Base-by-base conservation (phyloP, 1,284 basidiomycete genomes). In the Apiotrichum siamense region DNA sequence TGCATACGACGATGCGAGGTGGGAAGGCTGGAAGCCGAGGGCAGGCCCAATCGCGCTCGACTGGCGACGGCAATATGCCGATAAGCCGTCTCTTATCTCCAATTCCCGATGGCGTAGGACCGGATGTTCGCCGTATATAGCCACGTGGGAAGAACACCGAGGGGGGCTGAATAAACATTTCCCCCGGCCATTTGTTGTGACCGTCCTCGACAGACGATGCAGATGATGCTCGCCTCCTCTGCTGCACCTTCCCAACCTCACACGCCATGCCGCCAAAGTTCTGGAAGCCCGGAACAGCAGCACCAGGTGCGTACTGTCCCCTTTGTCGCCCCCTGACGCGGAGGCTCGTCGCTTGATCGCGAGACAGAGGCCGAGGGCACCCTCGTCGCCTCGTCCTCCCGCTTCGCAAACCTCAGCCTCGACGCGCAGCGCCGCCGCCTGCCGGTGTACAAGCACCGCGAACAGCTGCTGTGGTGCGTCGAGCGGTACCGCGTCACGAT, bases 391-490 rank as follows among this genome's bases (percentile, higher is more conserved):
- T 84, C 83, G 46, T 81, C 83, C 0, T 82, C 84, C 1, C 44
- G 54, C 20, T 60, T 61, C 38, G 46, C 57, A 1, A 60, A 69
- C 47, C 61, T 71, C 7, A 82, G 85, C 6, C 79, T 93, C 18
- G 83, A 85, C 55, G 78, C 80, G 20, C 86, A 91, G 62, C 77
- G 90, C 47, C 83, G 87, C 69, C 77, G 83, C 7, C 77, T 97
- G 32, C 92, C 93, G 0, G 94, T 97, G 57, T 85, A 81, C 72
- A 89, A 88, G 66, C 88, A 96, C 69, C 80, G 90, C 85, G 78
- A 86, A 37, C 83, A 84, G 55, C 77, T 97, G 13, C 74, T 97
- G 4, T 87, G 89, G 67, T 84, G 85, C 52, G 75, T 97, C 18
- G 92, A 97, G 75, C 83, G 80, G 43, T 81, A 86, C 68, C 85